Evolutionary conservation across 768 basidiomycete species (phyloP), one percentile per base, ranked within the genome.

Genomic region (Kwoniella bestiolae): DNA sequence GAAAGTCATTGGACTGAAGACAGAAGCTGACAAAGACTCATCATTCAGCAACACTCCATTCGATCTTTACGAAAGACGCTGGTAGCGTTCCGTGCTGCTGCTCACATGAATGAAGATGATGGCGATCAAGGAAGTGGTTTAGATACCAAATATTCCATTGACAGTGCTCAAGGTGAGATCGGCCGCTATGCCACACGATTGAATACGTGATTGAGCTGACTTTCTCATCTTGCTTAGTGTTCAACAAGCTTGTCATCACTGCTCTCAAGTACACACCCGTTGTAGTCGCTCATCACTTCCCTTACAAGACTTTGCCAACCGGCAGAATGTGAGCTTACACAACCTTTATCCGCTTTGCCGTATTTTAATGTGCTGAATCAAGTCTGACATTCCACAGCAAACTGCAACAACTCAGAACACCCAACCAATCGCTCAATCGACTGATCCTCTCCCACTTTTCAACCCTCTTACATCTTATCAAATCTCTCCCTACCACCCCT

Each of bases 1-100:
- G n/a, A n/a, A 62, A 65, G 84, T 44, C 16, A 7, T 1, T n/a
- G 56, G 32, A 5, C 18, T 38, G n/a, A n/a, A n/a, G n/a, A n/a
- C n/a, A n/a, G n/a, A 57, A 16, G 16, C 44, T 16, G 28, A 53
- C 3, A 44, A 12, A 11, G 14, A 41, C 26, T 35, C 46, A 3
- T 51, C 41, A 58, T 35, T 5, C 71, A 97, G 93, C 88, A 92
- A 82, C 87, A 88, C 26, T 97, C 95, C 5, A 78, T 98, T 58
- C 86, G 90, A 61, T 88, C 92, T 0, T 83, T 98, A 44, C 85
- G 92, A 63, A 92, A 90, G 75, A 84, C 95, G 6, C 83, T 96
- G 38, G 85, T 94, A 32, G 95, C 93, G 0, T 98, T 98, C 85
- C 87, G 94, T 57, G 87, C 92, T 5, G 95, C 94, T 4, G 91